Evolutionary conservation across 257 asterid genomes (phyloP).

Genomic region (Solanum acaule): DNA sequence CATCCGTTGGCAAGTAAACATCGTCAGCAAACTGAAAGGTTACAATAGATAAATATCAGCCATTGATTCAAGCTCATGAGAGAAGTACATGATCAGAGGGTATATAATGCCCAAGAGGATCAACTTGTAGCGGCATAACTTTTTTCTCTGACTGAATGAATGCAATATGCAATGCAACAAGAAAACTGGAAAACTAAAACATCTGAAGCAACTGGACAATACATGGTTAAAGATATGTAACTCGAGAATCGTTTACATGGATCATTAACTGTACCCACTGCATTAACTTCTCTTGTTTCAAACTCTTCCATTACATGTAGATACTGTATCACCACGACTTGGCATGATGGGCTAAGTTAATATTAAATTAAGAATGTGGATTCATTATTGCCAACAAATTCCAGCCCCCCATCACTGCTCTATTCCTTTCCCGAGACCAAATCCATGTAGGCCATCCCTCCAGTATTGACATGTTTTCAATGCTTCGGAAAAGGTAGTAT

Average conservation of each 20-base stretch:
- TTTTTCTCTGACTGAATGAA: neutral
- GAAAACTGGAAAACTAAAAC: neutral
- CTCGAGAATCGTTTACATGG: neutral
- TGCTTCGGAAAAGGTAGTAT: neutral
- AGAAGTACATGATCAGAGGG: neutral
- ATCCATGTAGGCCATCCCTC: neutral
- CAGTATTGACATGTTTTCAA: neutral
- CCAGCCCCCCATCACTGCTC: neutral
- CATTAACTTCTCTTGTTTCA: neutral
- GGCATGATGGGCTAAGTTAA: neutral
- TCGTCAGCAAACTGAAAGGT: slow-evolving; percentile 76
- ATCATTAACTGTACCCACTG: neutral
- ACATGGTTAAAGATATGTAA: neutral
- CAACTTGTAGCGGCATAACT: neutral
- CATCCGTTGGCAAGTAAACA: slow-evolving; percentile 81
- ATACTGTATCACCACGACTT: neutral
- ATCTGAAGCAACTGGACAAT: neutral
- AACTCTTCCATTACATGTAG: neutral
- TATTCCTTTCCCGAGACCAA: neutral
- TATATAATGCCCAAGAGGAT: neutral
- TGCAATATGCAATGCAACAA: neutral
- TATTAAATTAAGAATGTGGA: neutral
- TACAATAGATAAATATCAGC: neutral
- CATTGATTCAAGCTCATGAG: neutral
- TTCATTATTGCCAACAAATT: neutral